Conservation (phyloP, 164 flowering plant genomes). For the Stephania yunnanensis region DNA sequence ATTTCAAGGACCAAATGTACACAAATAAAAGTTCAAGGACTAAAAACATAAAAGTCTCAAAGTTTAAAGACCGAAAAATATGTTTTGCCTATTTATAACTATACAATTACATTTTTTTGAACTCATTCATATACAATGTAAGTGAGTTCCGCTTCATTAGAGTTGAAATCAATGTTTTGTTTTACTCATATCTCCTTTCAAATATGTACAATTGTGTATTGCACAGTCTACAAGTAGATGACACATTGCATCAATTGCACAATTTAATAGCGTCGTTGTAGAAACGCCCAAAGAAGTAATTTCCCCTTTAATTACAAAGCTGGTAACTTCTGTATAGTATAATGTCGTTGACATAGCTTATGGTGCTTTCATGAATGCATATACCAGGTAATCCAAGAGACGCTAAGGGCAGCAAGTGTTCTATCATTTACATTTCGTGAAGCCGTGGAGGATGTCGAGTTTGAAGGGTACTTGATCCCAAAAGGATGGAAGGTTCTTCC, state of each 20-base stretch:
- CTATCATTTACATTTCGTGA: slow-evolving; percentile 87
- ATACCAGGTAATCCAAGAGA: slow-evolving; percentile 69
- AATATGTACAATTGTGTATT: background rate
- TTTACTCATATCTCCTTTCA: background rate
- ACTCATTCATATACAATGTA: no score
- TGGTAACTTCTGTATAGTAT: background rate
- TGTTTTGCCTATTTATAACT: no score
- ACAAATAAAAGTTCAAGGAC: no score
- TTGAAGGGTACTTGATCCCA: slow-evolving; percentile 74
- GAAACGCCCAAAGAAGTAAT: no score
- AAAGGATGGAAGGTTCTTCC: slow-evolving; percentile 98
- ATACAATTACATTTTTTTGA: no score
- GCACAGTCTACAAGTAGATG: background rate
- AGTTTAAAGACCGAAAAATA: no score
- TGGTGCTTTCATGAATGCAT: background rate
- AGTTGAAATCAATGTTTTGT: no score
- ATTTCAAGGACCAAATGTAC: no score
- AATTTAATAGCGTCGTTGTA: no score
- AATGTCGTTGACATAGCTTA: no score
- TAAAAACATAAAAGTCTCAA: no score
- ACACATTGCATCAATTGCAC: background rate
- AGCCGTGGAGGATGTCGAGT: slow-evolving; percentile 78
- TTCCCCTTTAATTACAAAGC: background rate
- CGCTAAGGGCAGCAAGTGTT: slow-evolving; percentile 67
- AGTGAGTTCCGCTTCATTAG: no score